A percentile compares a stretch with the other conserved stretches of the same genome.
phyloP scores from a whole-genome alignment of 495 filamentous ascomycete genomes.

The Choiromyces venosus region DNA sequence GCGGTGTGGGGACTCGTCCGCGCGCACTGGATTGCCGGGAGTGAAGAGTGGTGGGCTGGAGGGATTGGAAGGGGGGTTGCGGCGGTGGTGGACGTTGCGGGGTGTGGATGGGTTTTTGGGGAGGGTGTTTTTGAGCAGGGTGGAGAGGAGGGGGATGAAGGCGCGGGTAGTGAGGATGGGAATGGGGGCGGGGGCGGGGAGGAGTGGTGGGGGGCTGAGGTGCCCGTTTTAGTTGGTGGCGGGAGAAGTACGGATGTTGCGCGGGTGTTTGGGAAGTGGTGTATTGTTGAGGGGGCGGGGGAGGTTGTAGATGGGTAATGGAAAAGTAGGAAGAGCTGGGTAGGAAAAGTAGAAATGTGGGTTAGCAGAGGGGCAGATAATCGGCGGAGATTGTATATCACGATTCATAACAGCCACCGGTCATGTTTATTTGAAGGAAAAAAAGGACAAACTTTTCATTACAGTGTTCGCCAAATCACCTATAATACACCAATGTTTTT shows the following conservation, averaged over 20 bases:
- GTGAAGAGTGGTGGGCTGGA: not conserved
- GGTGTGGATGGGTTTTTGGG: not conserved
- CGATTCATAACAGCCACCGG: not conserved
- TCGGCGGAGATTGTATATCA: not conserved
- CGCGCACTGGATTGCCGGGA: not conserved
- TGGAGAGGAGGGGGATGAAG: not conserved
- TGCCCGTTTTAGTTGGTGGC: not conserved
- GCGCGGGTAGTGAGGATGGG: not conserved
- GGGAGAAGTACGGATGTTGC: not conserved
- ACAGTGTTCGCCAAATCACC: not conserved
- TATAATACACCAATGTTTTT: not conserved
- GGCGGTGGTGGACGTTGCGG: not conserved
- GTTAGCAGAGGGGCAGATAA: not conserved
- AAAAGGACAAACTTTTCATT: not conserved
- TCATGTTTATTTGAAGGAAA: not conserved
- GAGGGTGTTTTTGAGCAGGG: not conserved
- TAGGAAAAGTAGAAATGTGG: not conserved
- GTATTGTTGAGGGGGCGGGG: not conserved
- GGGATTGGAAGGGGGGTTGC: not conserved
- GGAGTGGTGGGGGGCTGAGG: conserved; percentile 2
- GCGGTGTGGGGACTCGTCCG: not conserved
- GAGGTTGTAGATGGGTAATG: not conserved
- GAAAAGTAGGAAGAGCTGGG: not conserved
- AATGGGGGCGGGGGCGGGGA: not conserved
- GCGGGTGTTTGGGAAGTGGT: not conserved